Evolutionary conservation across 345 rosid genomes (phyloP), one percentile per base, ranked within the genome.

Genomic region (Ceriops decandra): DNA sequence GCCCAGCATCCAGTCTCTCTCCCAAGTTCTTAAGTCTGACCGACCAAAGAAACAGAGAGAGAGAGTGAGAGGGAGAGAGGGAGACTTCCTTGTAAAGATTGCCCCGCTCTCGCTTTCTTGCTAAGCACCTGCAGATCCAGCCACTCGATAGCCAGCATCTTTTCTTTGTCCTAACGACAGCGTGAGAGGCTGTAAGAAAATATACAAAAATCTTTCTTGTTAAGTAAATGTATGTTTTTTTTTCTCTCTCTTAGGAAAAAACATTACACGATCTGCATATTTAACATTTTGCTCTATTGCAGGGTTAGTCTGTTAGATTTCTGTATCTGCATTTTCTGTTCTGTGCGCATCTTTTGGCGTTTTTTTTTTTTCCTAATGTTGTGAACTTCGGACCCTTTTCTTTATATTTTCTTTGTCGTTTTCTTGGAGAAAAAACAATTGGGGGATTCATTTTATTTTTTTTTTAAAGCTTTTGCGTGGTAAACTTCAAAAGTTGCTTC

Each of bases 101-200:
- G 2, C 66, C 49, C 46, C 52, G 51, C 35, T 16, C 71, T 70
- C 38, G 65, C 71, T 75, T 70, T 62, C 63, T 30, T 46, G 35
- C 60, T 69, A 69, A 74, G 74, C 74, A 75, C 71, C 70, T 35
- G 79, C 70, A 64, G 58, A 65, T 75, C 74, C 67, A 28, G 17
- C 38, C 36, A 52, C 47, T 47, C 56, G 22, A 53, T 52, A 60
- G 66, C 60, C 60, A 7, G 69, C 53, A 19, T 51, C 35, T 57
- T 38, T 49, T 21, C n/a, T 56, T 28, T 56, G 17, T 21, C 59
- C 28, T 56, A 5, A 10, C 59, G 26, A 24, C 59, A 6, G 16
- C 59, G 15, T 3, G 17, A 13, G 49, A 42, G 49, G 1, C 17
- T 11, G 49, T 13, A 13, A 42, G 49, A 42, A 15, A 42, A 42